Percentiles rank a stretch among this genome's conserved stretches.
These are phyloP conservation scores for Coprinopsis strossmayeri DNA, from an alignment of 768 basidiomycete genomes.

Conservation along the genomic window DNA sequence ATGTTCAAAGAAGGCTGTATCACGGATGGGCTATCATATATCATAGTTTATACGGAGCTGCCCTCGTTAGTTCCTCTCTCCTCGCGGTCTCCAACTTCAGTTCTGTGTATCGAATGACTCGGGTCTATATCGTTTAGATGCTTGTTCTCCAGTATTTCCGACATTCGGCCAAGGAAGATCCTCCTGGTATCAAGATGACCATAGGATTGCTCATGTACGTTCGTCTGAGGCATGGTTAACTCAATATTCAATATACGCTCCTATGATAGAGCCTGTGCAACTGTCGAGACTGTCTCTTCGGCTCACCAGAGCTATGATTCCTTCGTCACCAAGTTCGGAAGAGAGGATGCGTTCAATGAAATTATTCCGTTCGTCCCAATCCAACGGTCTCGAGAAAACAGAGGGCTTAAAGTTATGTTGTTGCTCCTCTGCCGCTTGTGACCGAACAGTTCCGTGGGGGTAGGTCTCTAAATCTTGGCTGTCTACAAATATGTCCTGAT, in stretches of 20 bases:
- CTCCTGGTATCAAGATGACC: slow-evolving; percentile 1
- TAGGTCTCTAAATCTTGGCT: not conserved
- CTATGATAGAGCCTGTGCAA: slow-evolving; percentile 3
- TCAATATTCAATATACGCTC: not conserved
- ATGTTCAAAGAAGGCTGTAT: not conserved
- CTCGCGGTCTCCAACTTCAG: too few species aligned
- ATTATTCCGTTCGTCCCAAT: slow-evolving; percentile 8
- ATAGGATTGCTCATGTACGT: slow-evolving; percentile 3
- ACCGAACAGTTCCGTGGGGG: not conserved
- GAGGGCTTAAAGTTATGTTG: not conserved
- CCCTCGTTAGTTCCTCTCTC: not conserved
- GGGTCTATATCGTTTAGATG: not conserved
- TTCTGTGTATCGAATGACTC: not conserved
- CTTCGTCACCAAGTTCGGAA: slow-evolving; percentile 7
- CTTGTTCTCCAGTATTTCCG: slow-evolving; percentile 8
- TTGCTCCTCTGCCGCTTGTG: not conserved
- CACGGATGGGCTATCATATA: not conserved
- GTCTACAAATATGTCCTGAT: not conserved
- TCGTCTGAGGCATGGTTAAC: too few species aligned
- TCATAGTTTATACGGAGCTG: slow-evolving; percentile 3
- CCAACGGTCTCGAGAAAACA: too few species aligned
- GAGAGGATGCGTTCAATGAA: slow-evolving; percentile 3
- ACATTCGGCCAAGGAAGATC: not conserved
- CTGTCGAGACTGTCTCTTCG: slow-evolving; percentile 2
- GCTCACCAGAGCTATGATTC: slow-evolving; percentile 6